These are phyloP conservation scores for Talaromyces thailandensis DNA, from an alignment of 495 filamentous ascomycete genomes.

Conservation along the genomic window DNA sequence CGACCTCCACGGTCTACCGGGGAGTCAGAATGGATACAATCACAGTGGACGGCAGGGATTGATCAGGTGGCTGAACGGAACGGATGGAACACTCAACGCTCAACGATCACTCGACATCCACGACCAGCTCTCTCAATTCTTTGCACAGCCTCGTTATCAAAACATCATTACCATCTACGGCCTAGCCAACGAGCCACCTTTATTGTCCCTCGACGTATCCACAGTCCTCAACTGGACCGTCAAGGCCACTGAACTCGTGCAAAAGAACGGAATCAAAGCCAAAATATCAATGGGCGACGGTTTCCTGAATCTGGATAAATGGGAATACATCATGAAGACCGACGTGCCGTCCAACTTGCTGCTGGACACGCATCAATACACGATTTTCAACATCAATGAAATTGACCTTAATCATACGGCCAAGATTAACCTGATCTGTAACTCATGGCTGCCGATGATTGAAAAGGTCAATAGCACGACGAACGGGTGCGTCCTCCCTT, in stretches of 20 bases:
- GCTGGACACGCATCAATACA: conserved; percentile 90
- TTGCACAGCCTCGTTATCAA: conserved; percentile 75
- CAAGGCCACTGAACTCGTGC: conserved; percentile 53
- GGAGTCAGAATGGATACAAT: conserved; percentile 87
- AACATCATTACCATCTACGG: conserved; percentile 81
- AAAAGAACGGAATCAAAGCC: conserved; percentile 58
- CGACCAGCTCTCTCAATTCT: conserved; percentile 71
- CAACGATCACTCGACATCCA: conserved; percentile 77
- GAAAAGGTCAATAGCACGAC: conserved; percentile 54
- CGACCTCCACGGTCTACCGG: conserved; percentile 78
- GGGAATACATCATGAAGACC: conserved; percentile 60
- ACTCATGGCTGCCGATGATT: conserved; percentile 76
- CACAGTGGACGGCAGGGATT: conserved; percentile 67
- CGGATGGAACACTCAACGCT: conserved; percentile 49
- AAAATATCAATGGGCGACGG: conserved; percentile 73
- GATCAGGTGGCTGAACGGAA: conserved; percentile 76
- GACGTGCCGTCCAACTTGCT: conserved; percentile 44
- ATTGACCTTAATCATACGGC: conserved; percentile 62
- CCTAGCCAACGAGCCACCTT: conserved; percentile 77
- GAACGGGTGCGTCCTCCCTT: conserved; percentile 47
- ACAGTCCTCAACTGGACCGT: conserved; percentile 64
- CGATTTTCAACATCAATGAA: conserved; percentile 74
- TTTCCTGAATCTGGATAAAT: conserved; percentile 71
- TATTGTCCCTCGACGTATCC: conserved; percentile 51
- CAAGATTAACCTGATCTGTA: conserved; percentile 78